phyloP scores from a whole-genome alignment of 2,329 filamentous ascomycete species.

The Ophiostoma ulmi region DNA sequence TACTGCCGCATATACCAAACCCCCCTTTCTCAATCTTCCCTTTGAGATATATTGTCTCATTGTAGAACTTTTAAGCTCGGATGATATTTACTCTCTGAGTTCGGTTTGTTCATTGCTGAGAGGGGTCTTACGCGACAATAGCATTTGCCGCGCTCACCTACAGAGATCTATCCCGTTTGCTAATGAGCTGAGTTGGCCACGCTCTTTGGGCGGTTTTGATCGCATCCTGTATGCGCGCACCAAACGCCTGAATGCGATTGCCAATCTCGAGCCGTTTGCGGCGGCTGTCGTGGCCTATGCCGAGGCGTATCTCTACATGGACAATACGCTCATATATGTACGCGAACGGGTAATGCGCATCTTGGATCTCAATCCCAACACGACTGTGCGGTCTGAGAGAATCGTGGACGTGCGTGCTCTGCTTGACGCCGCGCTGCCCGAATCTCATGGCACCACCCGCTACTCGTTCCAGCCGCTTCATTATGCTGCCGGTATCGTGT shows the following conservation, averaged over 20 bases:
- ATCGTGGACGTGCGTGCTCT: slow-evolving; percentile 50
- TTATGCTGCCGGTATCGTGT: slow-evolving; percentile 52
- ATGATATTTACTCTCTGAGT: neutral
- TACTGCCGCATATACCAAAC: no score
- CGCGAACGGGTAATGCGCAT: slow-evolving; percentile 48
- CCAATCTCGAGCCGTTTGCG: slow-evolving; percentile 57
- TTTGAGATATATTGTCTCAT: neutral
- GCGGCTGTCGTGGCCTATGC: slow-evolving; percentile 56
- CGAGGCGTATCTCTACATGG: slow-evolving; percentile 48
- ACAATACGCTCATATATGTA: slow-evolving; percentile 62
- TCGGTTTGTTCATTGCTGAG: neutral
- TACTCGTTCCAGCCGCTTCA: slow-evolving; percentile 53
- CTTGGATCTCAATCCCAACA: slow-evolving; percentile 48
- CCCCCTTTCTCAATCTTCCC: neutral
- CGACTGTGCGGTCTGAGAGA: slow-evolving; percentile 45
- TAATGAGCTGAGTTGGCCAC: neutral
- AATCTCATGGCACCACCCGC: slow-evolving; percentile 34
- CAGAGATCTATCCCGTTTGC: slow-evolving; percentile 15
- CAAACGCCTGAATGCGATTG: slow-evolving; percentile 56
- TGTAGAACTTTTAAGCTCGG: neutral
- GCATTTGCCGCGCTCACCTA: slow-evolving; percentile 24
- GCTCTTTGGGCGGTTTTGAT: slow-evolving; percentile 39
- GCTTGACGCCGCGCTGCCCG: slow-evolving; percentile 36
- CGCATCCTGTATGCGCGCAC: slow-evolving; percentile 55
- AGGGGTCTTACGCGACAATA: neutral